Evolutionary conservation across 345 rosid genomes (phyloP).

Genomic region (Hevea brasiliensis): DNA sequence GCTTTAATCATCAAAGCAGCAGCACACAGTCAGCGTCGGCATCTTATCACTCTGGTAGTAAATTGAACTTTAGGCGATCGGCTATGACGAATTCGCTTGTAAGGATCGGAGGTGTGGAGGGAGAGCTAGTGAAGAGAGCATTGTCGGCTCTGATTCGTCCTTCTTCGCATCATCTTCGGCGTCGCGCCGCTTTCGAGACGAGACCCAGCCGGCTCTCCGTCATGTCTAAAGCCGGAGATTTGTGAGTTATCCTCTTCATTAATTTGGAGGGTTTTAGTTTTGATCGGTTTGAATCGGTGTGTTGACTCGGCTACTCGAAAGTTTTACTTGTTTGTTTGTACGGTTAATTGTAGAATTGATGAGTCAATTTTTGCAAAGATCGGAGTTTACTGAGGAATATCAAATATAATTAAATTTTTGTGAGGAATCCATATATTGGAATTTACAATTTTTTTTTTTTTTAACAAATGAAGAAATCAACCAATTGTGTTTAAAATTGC

Average conservation of each 20-base stretch:
- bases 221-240: constrained; percentile 46
- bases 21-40: constrained; percentile 7
- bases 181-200: constrained; percentile 57
- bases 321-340: background rate
- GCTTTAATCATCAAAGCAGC: constrained; percentile 9
- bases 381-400: background rate
- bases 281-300: background rate
- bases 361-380: background rate
- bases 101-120: constrained; percentile 65
- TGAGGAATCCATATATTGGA: too few relatives aligned
- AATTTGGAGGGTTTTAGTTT: too few relatives aligned
- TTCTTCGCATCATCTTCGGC: constrained; percentile 48
- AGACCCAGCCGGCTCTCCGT: constrained; percentile 67
- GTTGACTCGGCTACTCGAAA: background rate
- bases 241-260: background rate
- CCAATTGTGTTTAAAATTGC: too few relatives aligned
- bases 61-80: constrained; percentile 54
- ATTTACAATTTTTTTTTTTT: too few relatives aligned
- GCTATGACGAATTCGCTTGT: constrained; percentile 80
- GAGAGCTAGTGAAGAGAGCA: constrained; percentile 56
- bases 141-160: constrained; percentile 57
- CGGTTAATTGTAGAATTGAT: background rate
- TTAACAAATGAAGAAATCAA: too few relatives aligned
- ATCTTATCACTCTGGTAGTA: constrained; percentile 43
- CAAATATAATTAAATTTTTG: background rate